Base-by-base conservation (phyloP, 345 rosid genomes). In the Citrus maxima region DNA sequence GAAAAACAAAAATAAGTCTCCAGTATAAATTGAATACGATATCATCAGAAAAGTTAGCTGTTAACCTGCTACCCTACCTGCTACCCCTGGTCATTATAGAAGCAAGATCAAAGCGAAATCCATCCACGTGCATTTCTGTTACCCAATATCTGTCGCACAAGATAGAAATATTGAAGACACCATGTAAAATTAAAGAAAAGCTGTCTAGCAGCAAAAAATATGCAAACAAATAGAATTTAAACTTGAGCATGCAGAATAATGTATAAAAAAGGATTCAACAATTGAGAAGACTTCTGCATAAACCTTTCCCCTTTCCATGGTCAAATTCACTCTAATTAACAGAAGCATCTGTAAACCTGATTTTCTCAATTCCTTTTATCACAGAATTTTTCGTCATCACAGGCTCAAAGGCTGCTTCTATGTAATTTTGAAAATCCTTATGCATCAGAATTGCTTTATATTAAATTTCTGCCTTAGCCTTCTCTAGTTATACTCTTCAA, bases 101-200 rank as follows among this genome's bases (percentile, higher is more conserved):
- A 81, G 93, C 99, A 85, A 95, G 99, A 84, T 95, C 98, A 88
- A 93, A 95, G 83, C 99, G 99, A 85, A 95, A 95, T 56, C 99
- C 99, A 83, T 95, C 99, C 10, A 92, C 99, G 83, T 95, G 99
- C 95, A 95, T 92, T 86, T 95, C 99, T 64, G 88, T 88, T 59
- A 92, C 99, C 99, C 99, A 95, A 88, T 95, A 95, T 82, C 99
- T 95, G 96, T 79, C 77, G 51, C 75, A 80, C 51, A 74, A 76
- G 32, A 63, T 79, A 75, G 67, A 74, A 65, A 77, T 49, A 69
- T 18, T 18, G 40, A 30, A 74, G 64, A 54, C 21, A 35, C 63
- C 77, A 64, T 22, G 58, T 14, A 34, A 58, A 14, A 37, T 9
- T 59, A 56, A 49, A 58, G 51, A 16, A 21, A 30, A 74, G 51